These are phyloP conservation scores for Trichoderma koningiopsis DNA, from an alignment of 2,329 filamentous ascomycete genomes.

Conservation along the genomic window DNA sequence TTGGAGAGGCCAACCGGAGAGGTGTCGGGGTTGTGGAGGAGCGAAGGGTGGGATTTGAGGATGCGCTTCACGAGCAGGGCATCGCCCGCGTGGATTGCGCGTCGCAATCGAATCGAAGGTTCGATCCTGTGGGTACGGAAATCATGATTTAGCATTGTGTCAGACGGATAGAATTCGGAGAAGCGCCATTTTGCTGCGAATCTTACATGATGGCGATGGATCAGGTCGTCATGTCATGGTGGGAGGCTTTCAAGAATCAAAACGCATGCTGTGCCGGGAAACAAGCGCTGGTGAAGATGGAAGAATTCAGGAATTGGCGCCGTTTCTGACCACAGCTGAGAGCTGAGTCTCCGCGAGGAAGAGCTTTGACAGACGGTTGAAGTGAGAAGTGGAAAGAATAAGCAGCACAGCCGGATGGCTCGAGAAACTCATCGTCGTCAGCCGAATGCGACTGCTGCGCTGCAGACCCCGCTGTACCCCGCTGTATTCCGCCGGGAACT, in stretches of 20 bases:
- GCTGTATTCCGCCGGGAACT: neutral
- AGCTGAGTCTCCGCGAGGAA: constrained; percentile 2
- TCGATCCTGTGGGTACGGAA: constrained; percentile 63
- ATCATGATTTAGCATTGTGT: neutral
- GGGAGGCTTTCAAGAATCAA: neutral
- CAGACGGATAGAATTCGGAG: neutral
- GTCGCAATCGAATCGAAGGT: constrained; percentile 73
- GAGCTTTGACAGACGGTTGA: constrained; percentile 11
- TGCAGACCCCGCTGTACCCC: constrained; percentile 10
- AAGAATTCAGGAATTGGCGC: neutral
- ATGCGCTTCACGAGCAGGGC: constrained; percentile 73
- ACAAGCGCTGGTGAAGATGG: neutral
- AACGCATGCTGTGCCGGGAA: neutral
- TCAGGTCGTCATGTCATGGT: constrained; percentile 29
- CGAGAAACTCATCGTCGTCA: neutral
- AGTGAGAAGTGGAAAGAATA: neutral
- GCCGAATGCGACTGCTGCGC: neutral
- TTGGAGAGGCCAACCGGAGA: constrained; percentile 70
- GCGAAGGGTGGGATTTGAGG: constrained; percentile 68
- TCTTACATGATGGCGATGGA: constrained; percentile 30
- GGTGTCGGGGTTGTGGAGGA: constrained; percentile 79
- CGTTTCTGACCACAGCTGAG: constrained; percentile 13
- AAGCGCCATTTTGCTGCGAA: neutral
- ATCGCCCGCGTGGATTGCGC: constrained; percentile 78
- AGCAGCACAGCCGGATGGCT: neutral